phyloP scores from a whole-genome alignment of 805 yeast species.

The Debaryomyces tyrocola region DNA sequence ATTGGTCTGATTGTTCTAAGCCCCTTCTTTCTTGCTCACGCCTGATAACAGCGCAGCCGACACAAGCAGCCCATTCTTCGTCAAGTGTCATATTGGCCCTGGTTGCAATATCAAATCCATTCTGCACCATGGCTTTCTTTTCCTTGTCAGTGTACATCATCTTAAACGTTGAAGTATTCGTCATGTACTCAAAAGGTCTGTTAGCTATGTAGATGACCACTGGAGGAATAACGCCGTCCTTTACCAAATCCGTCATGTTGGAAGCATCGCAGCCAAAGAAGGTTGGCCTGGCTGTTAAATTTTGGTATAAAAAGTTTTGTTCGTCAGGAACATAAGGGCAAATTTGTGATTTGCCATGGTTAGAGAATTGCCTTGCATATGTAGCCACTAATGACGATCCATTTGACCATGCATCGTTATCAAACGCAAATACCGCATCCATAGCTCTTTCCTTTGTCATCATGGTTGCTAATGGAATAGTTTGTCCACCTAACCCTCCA shows the following conservation, averaged over 20 bases:
- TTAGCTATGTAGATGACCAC: slow-evolving; percentile 40
- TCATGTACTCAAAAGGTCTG: slow-evolving; percentile 32
- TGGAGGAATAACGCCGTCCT: slow-evolving; percentile 39
- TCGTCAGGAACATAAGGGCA: slow-evolving; percentile 39
- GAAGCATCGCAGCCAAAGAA: slow-evolving; percentile 43
- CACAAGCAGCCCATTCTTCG: slow-evolving; percentile 36
- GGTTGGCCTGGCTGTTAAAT: slow-evolving; percentile 40
- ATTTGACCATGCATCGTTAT: slow-evolving; percentile 35
- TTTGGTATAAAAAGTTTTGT: slow-evolving; percentile 28
- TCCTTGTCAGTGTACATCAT: slow-evolving; percentile 33
- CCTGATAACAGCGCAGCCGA: slow-evolving; percentile 40
- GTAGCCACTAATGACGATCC: slow-evolving; percentile 32
- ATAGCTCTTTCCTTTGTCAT: slow-evolving; percentile 33
- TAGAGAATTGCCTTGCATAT: slow-evolving; percentile 34
- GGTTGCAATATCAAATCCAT: slow-evolving; percentile 36
- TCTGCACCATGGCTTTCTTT: slow-evolving; percentile 35
- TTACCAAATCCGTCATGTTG: slow-evolving; percentile 35
- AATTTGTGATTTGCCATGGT: slow-evolving; percentile 31
- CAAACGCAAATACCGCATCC: slow-evolving; percentile 40
- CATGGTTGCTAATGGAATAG: slow-evolving; percentile 33
- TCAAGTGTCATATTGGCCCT: slow-evolving; percentile 38
- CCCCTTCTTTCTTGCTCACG: slow-evolving; percentile 42
- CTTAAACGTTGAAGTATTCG: slow-evolving; percentile 36
- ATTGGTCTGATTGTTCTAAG: slow-evolving; percentile 33
- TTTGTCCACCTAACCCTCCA: slow-evolving; percentile 41